Percentiles rank a stretch among this genome's conserved stretches.
Evolutionary conservation across 495 filamentous ascomycete species (phyloP).

Genomic region (Lasiosphaeris hirsuta): DNA sequence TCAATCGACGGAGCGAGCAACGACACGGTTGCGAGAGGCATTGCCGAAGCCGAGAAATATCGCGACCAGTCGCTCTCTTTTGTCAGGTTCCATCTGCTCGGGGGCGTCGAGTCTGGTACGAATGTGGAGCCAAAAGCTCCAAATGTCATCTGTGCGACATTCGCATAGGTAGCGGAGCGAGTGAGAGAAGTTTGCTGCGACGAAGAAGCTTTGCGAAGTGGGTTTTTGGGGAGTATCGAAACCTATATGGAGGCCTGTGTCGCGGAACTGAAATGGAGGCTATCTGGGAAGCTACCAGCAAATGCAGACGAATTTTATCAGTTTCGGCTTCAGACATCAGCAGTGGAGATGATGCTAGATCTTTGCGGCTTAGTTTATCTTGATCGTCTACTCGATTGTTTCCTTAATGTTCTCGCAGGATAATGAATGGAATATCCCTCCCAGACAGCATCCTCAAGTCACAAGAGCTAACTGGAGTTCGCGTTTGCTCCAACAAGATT

Average conservation of each 20-base stretch:
- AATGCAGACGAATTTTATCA: conserved; percentile 13
- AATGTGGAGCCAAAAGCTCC: not conserved
- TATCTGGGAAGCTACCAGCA: conserved; percentile 3
- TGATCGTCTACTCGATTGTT: no score
- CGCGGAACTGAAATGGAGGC: conserved; percentile 9
- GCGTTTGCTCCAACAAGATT: conserved; percentile 6
- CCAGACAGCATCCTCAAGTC: not conserved
- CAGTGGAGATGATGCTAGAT: conserved; percentile 14
- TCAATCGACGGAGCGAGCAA: conserved; percentile 9
- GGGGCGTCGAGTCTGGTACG: not conserved
- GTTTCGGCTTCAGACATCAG: conserved; percentile 12
- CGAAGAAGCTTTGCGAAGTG: not conserved
- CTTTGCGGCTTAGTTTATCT: not conserved
- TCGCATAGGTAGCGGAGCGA: conserved; percentile 7
- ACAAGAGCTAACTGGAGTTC: conserved; percentile 2
- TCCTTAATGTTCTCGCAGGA: not conserved
- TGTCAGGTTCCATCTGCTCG: conserved; percentile 8
- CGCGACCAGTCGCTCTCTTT: conserved; percentile 10
- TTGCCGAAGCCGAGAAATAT: conserved; percentile 4
- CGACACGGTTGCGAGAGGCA: not conserved
- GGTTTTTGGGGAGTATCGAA: not conserved
- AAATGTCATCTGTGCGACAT: conserved; percentile 12
- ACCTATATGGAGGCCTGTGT: conserved; percentile 16
- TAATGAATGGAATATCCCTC: conserved; percentile 3
- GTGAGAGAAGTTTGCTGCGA: not conserved